Percentiles rank a stretch among this genome's conserved stretches.
These are phyloP conservation scores for Trifolium dubium DNA, from an alignment of 306 rosid species.

Conservation along the genomic window DNA sequence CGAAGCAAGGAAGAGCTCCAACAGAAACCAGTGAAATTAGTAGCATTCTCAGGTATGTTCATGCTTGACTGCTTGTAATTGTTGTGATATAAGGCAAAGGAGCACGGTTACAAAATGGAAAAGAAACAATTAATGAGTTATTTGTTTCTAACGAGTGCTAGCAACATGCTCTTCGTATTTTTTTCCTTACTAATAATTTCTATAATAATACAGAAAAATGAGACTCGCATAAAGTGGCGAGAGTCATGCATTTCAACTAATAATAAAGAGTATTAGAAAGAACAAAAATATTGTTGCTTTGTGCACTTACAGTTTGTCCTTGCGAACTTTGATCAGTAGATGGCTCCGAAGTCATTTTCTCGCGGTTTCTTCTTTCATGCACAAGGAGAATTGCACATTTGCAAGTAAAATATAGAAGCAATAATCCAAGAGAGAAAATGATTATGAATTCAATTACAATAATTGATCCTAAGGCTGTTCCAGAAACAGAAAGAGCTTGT, in stretches of 20 bases:
- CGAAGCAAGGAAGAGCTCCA: conserved; percentile 51
- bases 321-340: conserved; percentile 39
- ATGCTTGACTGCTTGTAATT: conserved; percentile 42
- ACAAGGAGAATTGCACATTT: conserved; percentile 76
- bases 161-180: neutral
- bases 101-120: neutral
- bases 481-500: conserved; percentile 42
- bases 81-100: neutral
- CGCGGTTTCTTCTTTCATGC: conserved; percentile 59
- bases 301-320: conserved; percentile 50
- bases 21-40: conserved; percentile 48
- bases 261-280: neutral
- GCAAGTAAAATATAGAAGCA: conserved; percentile 69
- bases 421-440: conserved; percentile 63
- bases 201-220: too few relatives aligned
- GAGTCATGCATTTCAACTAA: too few relatives aligned
- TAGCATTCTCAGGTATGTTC: conserved; percentile 44
- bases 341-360: conserved; percentile 30
- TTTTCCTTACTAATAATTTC: too few relatives aligned
- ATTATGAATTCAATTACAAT: conserved; percentile 62
- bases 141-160: neutral
- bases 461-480: conserved; percentile 78
- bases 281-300: neutral
- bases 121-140: conserved; percentile 20
- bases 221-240: neutral